Base-by-base conservation (phyloP, 2,329 filamentous ascomycete genomes). In the Lasiodiplodia citricola region DNA sequence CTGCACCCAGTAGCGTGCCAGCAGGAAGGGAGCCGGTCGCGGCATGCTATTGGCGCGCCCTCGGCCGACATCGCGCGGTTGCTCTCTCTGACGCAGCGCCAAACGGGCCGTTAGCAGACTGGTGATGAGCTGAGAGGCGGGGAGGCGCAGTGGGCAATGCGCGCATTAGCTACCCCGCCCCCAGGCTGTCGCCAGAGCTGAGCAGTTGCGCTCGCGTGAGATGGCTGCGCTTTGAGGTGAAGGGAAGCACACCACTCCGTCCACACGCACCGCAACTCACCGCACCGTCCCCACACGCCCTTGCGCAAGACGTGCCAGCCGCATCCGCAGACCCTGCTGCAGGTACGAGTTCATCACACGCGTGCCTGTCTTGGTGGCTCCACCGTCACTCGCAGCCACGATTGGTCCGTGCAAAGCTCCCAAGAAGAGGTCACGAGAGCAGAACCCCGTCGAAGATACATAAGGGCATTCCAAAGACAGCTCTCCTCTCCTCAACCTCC, bases 351-450 rank as follows among this genome's bases (percentile, higher is more conserved):
- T 44, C 65, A 50, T 64, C 66, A 68, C 18, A 47, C 35, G 50
- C 66, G 66, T 62, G 54, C 66, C 66, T 50, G 52, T 60, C 50
- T 47, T 21, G 62, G 58, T 64, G 67, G 58, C 58, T 58, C 58
- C 67, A 68, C 60, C 47, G 28, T 57, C 62, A 66, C 28, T 57
- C 58, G 41, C 57, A 50, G 51, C 62, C 58, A 28, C 62, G 38
- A 65, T 68, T 68, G 67, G 67, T 54, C 67, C 58, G 37, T 47
- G 58, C 60, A 56, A 66, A 47, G 63, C 25, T 66, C 51, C 55
- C 55, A 44, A 60, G 38, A 62, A 62, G 41, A 56, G 63, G 68
- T 69, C 68, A 69, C 68, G 68, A 69, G 68, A 69, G 68, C 56
- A 58, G 68, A 66, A 69, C 51, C 68, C 54, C 63, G 25, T 67